Base-by-base conservation (phyloP, 331 rosid genomes). In the Pyracantha coccinea region DNA sequence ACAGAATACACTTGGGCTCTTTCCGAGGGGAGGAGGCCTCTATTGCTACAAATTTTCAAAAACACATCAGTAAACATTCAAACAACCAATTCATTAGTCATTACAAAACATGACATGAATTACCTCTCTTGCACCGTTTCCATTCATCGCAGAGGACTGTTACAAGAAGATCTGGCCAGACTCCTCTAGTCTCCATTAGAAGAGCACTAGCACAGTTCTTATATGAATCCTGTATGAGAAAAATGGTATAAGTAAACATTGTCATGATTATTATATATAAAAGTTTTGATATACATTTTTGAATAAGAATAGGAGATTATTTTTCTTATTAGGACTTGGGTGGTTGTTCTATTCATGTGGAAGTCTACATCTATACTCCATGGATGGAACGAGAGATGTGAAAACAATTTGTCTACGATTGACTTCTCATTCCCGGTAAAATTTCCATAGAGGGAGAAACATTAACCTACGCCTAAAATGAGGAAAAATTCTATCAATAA, bases 111-210 rank as follows among this genome's bases (percentile, higher is more conserved):
- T 74, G 44, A 78, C 44, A 68, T 53, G 66, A 71, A 35, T 71
- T 87, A 93, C 98, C 93, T 86, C 89, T 79, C 86, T 93, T 93
- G 86, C 98, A 93, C 78, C 73, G 82, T 78, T 79, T 85, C 97
- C 98, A 93, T 79, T 93, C 95, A 44, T 90, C 91, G 76, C 68
- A 82, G 31, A 93, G 88, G 79, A 90, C 74, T 41, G 91, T 73
- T 66, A 87, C 66, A 69, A 93, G 87, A 71, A 87, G 79, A 84
- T 93, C 98, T 4, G 86, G 54, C 98, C 98, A 93, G 71, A 78
- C 67, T 74, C 97, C 97, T 77, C 78, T 90, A 80, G 78, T 81
- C 82, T 93, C 97, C 82, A 79, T 75, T 47, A 82, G 72, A 83
- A 93, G 87, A 81, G 82, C 80, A 82, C 77, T 64, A 45, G 84